Evolutionary conservation across 2,329 filamentous ascomycete genomes (phyloP), one percentile per base, ranked within the genome.

Genomic region (Cladophialophora bantiana): DNA sequence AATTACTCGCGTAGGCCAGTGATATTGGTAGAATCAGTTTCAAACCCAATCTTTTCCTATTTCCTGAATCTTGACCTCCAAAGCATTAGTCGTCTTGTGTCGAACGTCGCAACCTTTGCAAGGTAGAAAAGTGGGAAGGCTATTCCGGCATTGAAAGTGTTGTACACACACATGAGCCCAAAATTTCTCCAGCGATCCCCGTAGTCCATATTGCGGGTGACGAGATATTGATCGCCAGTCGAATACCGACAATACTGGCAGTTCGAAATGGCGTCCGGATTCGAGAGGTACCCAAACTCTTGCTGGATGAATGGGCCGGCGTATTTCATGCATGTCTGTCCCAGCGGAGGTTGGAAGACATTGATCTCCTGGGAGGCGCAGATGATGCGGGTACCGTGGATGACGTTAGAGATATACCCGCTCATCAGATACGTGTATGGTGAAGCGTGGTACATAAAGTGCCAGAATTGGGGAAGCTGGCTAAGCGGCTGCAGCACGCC

Each of bases 391-490:
- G 85, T 77, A 9, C 80, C 79, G 31, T 84, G 78, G 1, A 92
- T 79, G 0, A 77, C 78, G 0, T 75, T 77, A 0, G 77, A 75
- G 7, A 80, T 67, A 13, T 83, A 75, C 1, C 78, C 75, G 13
- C 78, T 78, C 3, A 83, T 79, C 3, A 83, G 78, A 61, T 92
- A 92, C 0, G 88, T 90, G 72, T 96, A 90, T 0, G 93, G 92
- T 0, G 91, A 90, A 40, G 94, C 84, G 1, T 80, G 87, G 77
- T 88, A 88, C 1, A 81, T 72, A 77, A 88, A 90, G 35, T 81
- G 79, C 88, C 88, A 94, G 78, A 92, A 91, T 10, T 84, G 84
- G 1, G 85, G 85, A 6, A 92, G 79, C 71, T 79, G 77, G 3
- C 80, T 78, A 0, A 89, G 89, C 6, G 81, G 80, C 35, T 88